Evolutionary conservation across 2,329 filamentous ascomycete genomes (phyloP).

Genomic region (Alternaria sp.): DNA sequence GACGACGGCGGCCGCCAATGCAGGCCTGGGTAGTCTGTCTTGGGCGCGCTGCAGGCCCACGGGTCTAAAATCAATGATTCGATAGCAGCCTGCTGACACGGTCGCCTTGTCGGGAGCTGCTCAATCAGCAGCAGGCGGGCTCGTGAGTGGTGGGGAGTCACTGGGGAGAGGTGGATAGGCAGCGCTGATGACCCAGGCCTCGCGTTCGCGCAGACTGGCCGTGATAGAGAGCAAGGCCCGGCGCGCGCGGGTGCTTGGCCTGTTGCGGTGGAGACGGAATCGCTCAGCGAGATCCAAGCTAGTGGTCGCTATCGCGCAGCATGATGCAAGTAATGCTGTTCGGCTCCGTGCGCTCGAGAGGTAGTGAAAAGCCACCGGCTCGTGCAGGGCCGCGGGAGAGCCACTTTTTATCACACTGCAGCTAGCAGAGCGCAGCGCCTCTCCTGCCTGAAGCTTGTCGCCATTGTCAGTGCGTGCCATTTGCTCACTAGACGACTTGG

Average conservation of each 20-base stretch:
- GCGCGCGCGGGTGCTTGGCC: conserved; percentile 20
- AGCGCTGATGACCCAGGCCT: conserved; percentile 19
- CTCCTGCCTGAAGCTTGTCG: conserved; percentile 12
- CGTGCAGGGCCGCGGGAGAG: conserved; percentile 13
- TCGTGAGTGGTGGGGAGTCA: conserved; percentile 28
- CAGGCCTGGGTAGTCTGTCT: conserved; percentile 26
- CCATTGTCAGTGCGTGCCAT: conserved; percentile 22
- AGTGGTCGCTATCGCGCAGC: conserved; percentile 32
- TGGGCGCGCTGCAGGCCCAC: conserved; percentile 32
- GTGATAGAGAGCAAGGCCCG: conserved; percentile 9
- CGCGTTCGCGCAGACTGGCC: neutral
- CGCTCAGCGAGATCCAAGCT: conserved; percentile 27
- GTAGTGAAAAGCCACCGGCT: conserved; percentile 20
- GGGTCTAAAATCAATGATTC: conserved; percentile 34
- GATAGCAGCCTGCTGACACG: conserved; percentile 40
- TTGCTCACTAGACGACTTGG: conserved; percentile 24
- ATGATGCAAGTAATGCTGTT: conserved; percentile 34
- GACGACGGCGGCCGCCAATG: conserved; percentile 46
- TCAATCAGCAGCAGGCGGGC: conserved; percentile 38
- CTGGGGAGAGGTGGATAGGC: conserved; percentile 22
- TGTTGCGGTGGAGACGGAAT: conserved; percentile 19
- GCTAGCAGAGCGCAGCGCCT: neutral
- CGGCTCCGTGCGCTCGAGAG: conserved; percentile 7
- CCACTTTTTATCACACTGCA: conserved; percentile 22
- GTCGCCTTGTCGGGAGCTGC: conserved; percentile 24